Evolutionary conservation across 2,329 filamentous ascomycete genomes (phyloP).

Genomic region (Pyrenophora seminiperda): DNA sequence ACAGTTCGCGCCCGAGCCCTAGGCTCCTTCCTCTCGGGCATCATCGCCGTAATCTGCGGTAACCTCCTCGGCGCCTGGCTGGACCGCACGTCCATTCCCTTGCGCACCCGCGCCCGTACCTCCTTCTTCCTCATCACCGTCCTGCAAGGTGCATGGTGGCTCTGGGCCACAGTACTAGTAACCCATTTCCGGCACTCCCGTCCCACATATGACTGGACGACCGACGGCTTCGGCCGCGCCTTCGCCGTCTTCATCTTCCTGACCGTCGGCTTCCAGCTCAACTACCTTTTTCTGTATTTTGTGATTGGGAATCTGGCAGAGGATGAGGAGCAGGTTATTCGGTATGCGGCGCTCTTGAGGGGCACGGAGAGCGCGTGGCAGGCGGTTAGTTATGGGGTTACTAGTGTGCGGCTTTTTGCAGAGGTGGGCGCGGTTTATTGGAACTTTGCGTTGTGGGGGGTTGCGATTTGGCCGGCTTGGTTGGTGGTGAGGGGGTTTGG

Average conservation of each 20-base stretch:
- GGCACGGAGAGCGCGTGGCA: conserved; percentile 76
- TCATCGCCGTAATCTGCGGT: conserved; percentile 68
- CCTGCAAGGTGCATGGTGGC: conserved; percentile 72
- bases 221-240: conserved; percentile 65
- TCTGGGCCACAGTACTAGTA: conserved; percentile 70
- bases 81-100: conserved; percentile 61
- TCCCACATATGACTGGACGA: conserved; percentile 70
- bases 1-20: conserved; percentile 70
- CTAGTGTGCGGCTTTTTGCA: conserved; percentile 65
- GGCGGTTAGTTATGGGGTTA: conserved; percentile 72
- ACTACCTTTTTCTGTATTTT: conserved; percentile 78
- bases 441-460: conserved; percentile 71
- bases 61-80: conserved; percentile 70
- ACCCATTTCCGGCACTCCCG: conserved; percentile 62
- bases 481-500: conserved; percentile 66
- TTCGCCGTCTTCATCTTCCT: conserved; percentile 73
- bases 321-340: conserved; percentile 67
- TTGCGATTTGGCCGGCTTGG: conserved; percentile 70
- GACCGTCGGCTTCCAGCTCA: conserved; percentile 70
- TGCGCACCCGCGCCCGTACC: conserved; percentile 60
- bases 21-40: conserved; percentile 71
- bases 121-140: conserved; percentile 61
- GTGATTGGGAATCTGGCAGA: conserved; percentile 69
- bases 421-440: conserved; percentile 70
- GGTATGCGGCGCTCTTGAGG: conserved; percentile 69